Percentiles rank a stretch among this genome's conserved stretches.
Evolutionary conservation across 23 red algal genomes (phyloP).

Genomic region (Agarophyton chilense): DNA sequence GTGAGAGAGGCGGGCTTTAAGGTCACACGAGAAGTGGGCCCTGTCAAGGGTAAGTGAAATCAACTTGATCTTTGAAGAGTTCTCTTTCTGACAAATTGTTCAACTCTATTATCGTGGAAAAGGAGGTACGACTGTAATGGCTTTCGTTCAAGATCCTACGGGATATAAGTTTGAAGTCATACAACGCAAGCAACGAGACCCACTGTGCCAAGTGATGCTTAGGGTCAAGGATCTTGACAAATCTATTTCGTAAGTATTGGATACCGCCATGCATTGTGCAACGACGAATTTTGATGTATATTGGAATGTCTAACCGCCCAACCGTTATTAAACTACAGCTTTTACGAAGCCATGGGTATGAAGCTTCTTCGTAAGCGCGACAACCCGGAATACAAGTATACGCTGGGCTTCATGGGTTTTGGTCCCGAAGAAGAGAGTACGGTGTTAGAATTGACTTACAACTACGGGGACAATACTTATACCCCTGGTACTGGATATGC

Average conservation of each 20-base stretch:
- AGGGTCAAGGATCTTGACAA: constrained; percentile 66
- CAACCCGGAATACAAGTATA: constrained; percentile 56
- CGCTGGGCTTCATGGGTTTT: constrained; percentile 77
- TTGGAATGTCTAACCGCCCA: neutral
- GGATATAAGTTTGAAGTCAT: constrained; percentile 79
- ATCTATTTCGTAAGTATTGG: constrained; percentile 42
- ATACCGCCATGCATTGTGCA: neutral
- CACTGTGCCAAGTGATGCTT: constrained; percentile 74
- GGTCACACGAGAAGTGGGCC: constrained; percentile 56
- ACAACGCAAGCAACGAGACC: constrained; percentile 56
- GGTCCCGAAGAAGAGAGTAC: constrained; percentile 61
- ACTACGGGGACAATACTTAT: constrained; percentile 67
- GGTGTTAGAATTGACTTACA: constrained; percentile 76
- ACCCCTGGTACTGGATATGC: constrained; percentile 70
- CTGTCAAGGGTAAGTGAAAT: constrained; percentile 47
- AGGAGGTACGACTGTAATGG: constrained; percentile 60
- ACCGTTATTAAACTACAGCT: neutral
- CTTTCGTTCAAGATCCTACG: constrained; percentile 66
- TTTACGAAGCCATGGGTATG: constrained; percentile 81
- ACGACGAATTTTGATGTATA: neutral
- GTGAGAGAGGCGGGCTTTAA: constrained; percentile 51
- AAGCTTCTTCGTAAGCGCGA: constrained; percentile 45
- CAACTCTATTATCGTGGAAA: neutral
- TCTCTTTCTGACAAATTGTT: neutral
- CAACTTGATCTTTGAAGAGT: neutral